These are phyloP conservation scores for Pyricularia pennisetigena DNA, from an alignment of 2,329 filamentous ascomycete species.

Conservation along the genomic window DNA sequence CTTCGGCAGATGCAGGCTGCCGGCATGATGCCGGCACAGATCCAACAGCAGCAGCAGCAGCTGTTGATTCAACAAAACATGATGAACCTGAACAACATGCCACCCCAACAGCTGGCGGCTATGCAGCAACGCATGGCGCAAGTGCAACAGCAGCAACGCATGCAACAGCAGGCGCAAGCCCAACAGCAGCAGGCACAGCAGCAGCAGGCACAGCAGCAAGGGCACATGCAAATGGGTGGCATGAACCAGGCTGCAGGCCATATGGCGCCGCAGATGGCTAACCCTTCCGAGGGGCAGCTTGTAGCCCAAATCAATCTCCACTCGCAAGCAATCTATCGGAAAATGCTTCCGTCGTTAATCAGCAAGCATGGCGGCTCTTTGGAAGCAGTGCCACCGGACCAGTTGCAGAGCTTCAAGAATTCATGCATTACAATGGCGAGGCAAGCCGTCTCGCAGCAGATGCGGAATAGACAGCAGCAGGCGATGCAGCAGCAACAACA, in stretches of 20 bases:
- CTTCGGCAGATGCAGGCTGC: slow-evolving; percentile 26
- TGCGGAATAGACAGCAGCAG: slow-evolving; percentile 12
- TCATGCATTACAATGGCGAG: slow-evolving; percentile 29
- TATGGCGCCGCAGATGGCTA: slow-evolving; percentile 1
- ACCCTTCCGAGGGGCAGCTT: slow-evolving; percentile 8
- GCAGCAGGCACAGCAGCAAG: slow-evolving; percentile 19
- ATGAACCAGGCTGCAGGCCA: slow-evolving; percentile 7
- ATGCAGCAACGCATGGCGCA: slow-evolving; percentile 18
- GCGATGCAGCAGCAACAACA: slow-evolving; percentile 20
- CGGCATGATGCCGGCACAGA: slow-evolving; percentile 21
- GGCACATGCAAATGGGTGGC: slow-evolving; percentile 18
- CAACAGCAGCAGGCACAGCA: slow-evolving; percentile 15
- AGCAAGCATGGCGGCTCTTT: slow-evolving; percentile 26
- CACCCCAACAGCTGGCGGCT: slow-evolving; percentile 19
- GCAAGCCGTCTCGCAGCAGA: slow-evolving; percentile 13
- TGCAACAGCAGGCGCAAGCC: slow-evolving; percentile 15
- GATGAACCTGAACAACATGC: slow-evolving; percentile 15
- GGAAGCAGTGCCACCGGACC: slow-evolving; percentile 33
- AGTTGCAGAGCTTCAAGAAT: slow-evolving; percentile 33
- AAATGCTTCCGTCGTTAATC: slow-evolving; percentile 23
- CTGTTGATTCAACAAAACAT: slow-evolving; percentile 27
- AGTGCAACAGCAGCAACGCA: slow-evolving; percentile 16
- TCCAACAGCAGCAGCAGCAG: slow-evolving; percentile 27
- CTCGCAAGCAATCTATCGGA: slow-evolving; percentile 23
- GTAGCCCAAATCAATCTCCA: not conserved